Evolutionary conservation across 1,284 basidiomycete species (phyloP), one percentile per base, ranked within the genome.

Genomic region (Chalciporus sp.): DNA sequence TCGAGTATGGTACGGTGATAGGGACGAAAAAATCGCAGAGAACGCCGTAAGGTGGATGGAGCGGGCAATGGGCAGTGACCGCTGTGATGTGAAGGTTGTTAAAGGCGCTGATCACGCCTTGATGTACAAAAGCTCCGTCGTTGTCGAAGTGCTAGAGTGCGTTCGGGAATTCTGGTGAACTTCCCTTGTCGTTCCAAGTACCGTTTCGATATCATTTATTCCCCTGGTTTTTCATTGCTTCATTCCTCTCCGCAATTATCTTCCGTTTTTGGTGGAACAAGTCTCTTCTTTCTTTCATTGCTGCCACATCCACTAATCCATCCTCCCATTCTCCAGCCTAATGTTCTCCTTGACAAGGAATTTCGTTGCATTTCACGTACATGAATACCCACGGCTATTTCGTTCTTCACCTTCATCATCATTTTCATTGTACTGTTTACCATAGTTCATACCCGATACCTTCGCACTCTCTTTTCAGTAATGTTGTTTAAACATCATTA

Each of bases 11-110:
- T 95, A 95, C 61, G 96, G 96, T 2, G 90, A 93, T 61, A 83
- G 82, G 61, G 96, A 98, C 70, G 95, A 98, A 71, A 88, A 90
- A 71, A 96, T 99, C 57, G 88, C 88, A 26, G 87, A 95, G 65
- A 86, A 89, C 63, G 89, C 91, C 45, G 89, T 95, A 53, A 75
- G 89, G 61, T 95, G 93, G 90, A 90, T 98, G 90, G 90, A 94
- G 71, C 83, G 81, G 59, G 85, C 84, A 47, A 93, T 95, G 88
- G 81, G 84, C n/a, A 76, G 82, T 46, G 85, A 84, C 42, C 76
- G 79, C 55, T 96, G 92, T 66, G 76, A 79, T 49, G 85, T 98
- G 39, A 84, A 86, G 63, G 84, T 97, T 17, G 86, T 97, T 47
- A 86, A 85, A 61, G 91, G 90, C 31, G 95, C 92, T 17, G 92